phyloP scores from a whole-genome alignment of 2,329 filamentous ascomycete genomes.

The Sclerotinia sclerotiorum region DNA sequence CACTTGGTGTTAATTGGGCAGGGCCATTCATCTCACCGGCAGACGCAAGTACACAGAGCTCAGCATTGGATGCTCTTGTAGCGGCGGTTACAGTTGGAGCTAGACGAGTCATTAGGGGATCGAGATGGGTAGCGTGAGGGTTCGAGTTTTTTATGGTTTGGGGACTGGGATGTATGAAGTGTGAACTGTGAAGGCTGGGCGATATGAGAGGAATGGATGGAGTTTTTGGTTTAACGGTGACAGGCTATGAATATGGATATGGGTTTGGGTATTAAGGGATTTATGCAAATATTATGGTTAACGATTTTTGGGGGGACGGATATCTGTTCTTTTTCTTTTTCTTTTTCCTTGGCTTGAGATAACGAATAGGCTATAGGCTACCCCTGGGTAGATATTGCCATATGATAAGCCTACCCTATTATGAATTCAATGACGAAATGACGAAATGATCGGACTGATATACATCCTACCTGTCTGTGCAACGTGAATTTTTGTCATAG shows the following conservation, averaged over 20 bases:
- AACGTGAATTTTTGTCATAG: background rate
- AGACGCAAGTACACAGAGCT: conserved; percentile 61
- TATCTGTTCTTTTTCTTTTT: background rate
- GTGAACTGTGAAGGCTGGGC: background rate
- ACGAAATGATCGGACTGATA: background rate
- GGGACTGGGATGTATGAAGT: background rate
- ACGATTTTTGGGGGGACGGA: background rate
- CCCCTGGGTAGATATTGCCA: background rate
- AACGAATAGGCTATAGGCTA: no score
- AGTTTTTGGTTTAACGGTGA: background rate
- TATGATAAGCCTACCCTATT: background rate
- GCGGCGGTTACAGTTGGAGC: conserved; percentile 48
- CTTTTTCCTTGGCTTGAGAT: no score
- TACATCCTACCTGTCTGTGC: background rate
- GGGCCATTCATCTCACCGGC: conserved; percentile 55
- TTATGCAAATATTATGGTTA: background rate
- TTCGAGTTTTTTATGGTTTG: background rate
- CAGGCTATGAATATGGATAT: background rate
- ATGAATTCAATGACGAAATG: background rate
- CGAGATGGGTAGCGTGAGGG: background rate
- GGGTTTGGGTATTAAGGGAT: background rate
- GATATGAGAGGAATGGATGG: no score
- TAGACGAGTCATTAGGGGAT: background rate
- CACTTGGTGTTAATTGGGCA: conserved; percentile 62
- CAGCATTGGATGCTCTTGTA: conserved; percentile 66